A percentile compares a stretch with the other conserved stretches of the same genome.
Conservation (phyloP, 768 basidiomycete genomes). For the Hygrophorus russula region DNA sequence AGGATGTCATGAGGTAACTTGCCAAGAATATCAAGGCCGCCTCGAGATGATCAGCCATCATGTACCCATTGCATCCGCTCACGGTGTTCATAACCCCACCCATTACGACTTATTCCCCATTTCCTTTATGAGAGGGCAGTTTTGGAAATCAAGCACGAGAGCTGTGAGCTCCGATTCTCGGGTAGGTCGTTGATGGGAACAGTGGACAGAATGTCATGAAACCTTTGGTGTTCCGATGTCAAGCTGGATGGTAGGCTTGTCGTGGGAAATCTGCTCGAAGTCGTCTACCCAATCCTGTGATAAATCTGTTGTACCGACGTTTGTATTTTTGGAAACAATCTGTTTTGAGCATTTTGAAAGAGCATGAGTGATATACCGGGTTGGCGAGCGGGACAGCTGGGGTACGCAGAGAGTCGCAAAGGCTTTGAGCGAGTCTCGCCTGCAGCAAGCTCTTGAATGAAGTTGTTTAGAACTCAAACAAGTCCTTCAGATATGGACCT, state of each 20-base stretch:
- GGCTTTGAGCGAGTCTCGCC: constrained; percentile 56
- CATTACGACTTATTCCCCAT: no score
- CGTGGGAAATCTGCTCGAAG: constrained; percentile 45
- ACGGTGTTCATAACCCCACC: no score
- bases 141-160: constrained; percentile 33
- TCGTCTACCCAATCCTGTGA: constrained; percentile 31
- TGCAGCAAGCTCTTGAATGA: constrained; percentile 35
- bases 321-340: neutral
- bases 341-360: neutral
- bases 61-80: no score
- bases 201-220: neutral
- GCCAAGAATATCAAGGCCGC: no score
- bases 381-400: constrained; percentile 20
- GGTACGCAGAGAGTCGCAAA: constrained; percentile 44
- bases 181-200: neutral
- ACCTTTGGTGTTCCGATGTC: constrained; percentile 14
- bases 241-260: no score
- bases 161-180: constrained; percentile 24
- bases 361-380: constrained; percentile 1
- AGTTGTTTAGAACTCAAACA: constrained; percentile 40
- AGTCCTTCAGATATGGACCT: constrained; percentile 44
- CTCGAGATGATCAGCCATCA: no score
- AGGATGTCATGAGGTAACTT: no score
- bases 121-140: constrained; percentile 38
- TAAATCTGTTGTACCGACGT: neutral